Conservation (phyloP, 2,329 filamentous ascomycete genomes). For the Hypoxylon sp. region DNA sequence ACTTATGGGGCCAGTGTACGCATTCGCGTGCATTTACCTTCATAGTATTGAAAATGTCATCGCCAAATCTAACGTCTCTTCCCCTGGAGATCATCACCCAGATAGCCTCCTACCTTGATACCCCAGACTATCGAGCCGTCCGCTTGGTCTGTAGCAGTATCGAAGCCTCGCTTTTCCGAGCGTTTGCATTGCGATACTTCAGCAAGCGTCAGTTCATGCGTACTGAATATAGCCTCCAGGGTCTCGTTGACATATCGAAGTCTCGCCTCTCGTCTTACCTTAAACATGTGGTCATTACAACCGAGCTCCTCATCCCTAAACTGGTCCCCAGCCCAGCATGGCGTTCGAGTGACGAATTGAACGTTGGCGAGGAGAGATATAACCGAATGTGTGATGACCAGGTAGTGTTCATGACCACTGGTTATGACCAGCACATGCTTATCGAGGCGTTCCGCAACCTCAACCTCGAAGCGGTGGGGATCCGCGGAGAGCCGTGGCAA, state of each 20-base stretch:
- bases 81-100: conserved; percentile 69
- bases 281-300: conserved; percentile 25
- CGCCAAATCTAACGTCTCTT: conserved; percentile 49
- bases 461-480: conserved; percentile 23
- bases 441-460: conserved; percentile 38
- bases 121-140: conserved; percentile 64
- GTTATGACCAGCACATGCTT: conserved; percentile 31
- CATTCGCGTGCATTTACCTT: neutral
- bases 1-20: neutral
- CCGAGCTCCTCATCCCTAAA: conserved; percentile 5
- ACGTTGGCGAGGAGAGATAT: conserved; percentile 9
- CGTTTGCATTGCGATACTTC: conserved; percentile 72
- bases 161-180: conserved; percentile 65
- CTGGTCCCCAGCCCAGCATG: neutral
- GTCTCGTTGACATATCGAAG: conserved; percentile 47
- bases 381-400: conserved; percentile 25
- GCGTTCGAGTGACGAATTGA: neutral
- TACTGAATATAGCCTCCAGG: conserved; percentile 62
- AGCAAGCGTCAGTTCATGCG: conserved; percentile 73
- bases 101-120: conserved; percentile 64
- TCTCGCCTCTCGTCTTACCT: conserved; percentile 35
- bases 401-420: conserved; percentile 15
- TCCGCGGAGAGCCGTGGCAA: neutral
- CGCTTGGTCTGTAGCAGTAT: conserved; percentile 67
- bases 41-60: conserved; percentile 17